These are phyloP conservation scores for Melampsora americana DNA, from an alignment of 1,284 basidiomycete species.

Conservation along the genomic window DNA sequence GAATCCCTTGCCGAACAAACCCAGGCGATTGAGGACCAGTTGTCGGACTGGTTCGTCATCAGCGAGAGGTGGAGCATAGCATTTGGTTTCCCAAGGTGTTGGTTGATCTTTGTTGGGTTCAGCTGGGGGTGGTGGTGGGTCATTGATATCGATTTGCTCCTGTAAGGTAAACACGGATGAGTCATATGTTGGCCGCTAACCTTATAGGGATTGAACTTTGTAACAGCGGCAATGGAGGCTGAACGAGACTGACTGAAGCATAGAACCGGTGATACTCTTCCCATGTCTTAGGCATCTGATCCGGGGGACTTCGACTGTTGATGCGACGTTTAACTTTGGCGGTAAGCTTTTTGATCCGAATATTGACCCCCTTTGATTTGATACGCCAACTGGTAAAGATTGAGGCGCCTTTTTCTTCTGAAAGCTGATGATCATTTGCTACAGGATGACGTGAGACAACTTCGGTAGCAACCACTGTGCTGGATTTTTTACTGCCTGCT, in stretches of 20 bases:
- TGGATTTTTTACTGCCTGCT: not conserved
- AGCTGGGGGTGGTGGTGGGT: slow-evolving; percentile 47
- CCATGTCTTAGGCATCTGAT: slow-evolving; percentile 49
- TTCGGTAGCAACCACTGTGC: not conserved
- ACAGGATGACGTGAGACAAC: not conserved
- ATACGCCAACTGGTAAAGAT: slow-evolving; percentile 25
- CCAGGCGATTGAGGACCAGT: slow-evolving; percentile 47
- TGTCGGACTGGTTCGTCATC: slow-evolving; percentile 46
- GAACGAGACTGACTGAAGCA: slow-evolving; percentile 45
- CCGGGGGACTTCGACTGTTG: slow-evolving; percentile 46
- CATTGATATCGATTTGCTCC: slow-evolving; percentile 47
- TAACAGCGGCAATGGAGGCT: not conserved
- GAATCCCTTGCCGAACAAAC: slow-evolving; percentile 43
- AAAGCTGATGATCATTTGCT: not conserved
- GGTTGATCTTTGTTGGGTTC: not conserved
- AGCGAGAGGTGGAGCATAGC: slow-evolving; percentile 44
- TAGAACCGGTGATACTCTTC: slow-evolving; percentile 47
- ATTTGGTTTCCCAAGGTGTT: slow-evolving; percentile 44
- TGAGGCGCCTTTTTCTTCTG: not conserved
- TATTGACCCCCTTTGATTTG: slow-evolving; percentile 16
- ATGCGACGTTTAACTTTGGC: slow-evolving; percentile 33
- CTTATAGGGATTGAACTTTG: not conserved
- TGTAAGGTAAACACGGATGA: not conserved
- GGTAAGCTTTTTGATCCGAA: slow-evolving; percentile 11
- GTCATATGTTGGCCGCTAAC: too few species aligned